These are phyloP conservation scores for Eutypa lata DNA, from an alignment of 2,329 filamentous ascomycete genomes.

Conservation along the genomic window DNA sequence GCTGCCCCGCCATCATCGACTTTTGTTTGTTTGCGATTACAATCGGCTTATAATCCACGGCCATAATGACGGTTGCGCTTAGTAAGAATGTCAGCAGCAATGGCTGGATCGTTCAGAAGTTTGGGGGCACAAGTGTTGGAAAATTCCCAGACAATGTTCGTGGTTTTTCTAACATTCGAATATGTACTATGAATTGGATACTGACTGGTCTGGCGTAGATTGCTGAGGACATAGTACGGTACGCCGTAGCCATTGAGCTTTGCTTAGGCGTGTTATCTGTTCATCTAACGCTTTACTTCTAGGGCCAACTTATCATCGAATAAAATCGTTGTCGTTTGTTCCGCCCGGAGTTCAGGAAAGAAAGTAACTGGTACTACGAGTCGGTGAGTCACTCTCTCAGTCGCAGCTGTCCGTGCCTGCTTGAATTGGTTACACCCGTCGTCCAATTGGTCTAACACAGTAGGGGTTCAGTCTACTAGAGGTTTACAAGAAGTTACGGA, in stretches of 20 bases:
- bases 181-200: slow-evolving; percentile 5
- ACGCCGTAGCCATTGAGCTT: slow-evolving; percentile 23
- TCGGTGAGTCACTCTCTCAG: slow-evolving; percentile 58
- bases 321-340: slow-evolving; percentile 90
- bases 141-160: slow-evolving; percentile 76
- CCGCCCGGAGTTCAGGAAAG: slow-evolving; percentile 88
- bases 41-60: not conserved
- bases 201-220: slow-evolving; percentile 37
- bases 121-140: slow-evolving; percentile 91
- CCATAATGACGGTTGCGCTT: slow-evolving; percentile 11
- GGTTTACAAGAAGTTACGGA: slow-evolving; percentile 55
- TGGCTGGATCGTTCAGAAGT: slow-evolving; percentile 89
- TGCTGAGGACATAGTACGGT: slow-evolving; percentile 68
- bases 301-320: slow-evolving; percentile 63
- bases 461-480: slow-evolving; percentile 47
- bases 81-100: slow-evolving; percentile 32
- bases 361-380: slow-evolving; percentile 96
- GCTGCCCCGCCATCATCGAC: not conserved
- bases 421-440: not conserved
- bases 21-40: not conserved
- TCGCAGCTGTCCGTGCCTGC: not conserved
- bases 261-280: not conserved
- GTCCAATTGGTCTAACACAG: slow-evolving; percentile 12
- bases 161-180: slow-evolving; percentile 27
- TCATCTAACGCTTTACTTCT: slow-evolving; percentile 13